A percentile compares a stretch with the other conserved stretches of the same genome.
Evolutionary conservation across 2,329 filamentous ascomycete genomes (phyloP).

Genomic region (Venturia oleaginea): DNA sequence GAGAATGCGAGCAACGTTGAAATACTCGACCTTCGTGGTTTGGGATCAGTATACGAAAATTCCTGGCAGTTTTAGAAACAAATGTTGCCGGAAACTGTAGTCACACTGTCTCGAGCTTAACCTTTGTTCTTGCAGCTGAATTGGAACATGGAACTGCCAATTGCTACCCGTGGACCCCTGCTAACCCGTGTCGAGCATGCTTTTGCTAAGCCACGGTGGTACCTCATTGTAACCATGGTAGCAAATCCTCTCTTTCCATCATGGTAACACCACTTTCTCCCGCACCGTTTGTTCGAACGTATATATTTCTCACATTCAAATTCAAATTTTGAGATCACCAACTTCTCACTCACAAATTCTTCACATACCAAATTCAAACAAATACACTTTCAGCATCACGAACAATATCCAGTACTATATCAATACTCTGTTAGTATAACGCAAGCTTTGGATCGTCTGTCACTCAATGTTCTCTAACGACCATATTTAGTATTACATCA

Average conservation of each 20-base stretch:
- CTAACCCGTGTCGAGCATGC: not conserved
- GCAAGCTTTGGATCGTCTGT: not conserved
- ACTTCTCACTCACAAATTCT: too few species aligned
- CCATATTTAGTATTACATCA: not conserved
- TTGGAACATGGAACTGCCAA: not conserved
- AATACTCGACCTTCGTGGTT: too few species aligned
- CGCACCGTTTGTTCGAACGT: too few species aligned
- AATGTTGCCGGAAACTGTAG: too few species aligned
- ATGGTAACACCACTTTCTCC: slow-evolving; percentile 5
- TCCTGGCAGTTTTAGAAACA: too few species aligned
- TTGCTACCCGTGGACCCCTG: not conserved
- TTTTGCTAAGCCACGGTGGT: not conserved
- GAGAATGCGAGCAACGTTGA: too few species aligned
- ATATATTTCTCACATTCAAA: too few species aligned
- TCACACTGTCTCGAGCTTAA: not conserved
- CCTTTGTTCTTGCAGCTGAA: not conserved
- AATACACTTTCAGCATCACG: not conserved
- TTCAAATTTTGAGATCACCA: too few species aligned
- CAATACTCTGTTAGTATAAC: not conserved
- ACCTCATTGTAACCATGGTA: not conserved
- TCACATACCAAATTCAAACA: not conserved
- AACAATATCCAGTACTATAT: not conserved
- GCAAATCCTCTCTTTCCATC: not conserved
- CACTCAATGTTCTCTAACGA: slow-evolving; percentile 3
- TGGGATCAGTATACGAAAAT: too few species aligned